Evolutionary conservation across 108 stramenopile genomes (phyloP).

Genomic region (Pseudonitzschia multiseries): DNA sequence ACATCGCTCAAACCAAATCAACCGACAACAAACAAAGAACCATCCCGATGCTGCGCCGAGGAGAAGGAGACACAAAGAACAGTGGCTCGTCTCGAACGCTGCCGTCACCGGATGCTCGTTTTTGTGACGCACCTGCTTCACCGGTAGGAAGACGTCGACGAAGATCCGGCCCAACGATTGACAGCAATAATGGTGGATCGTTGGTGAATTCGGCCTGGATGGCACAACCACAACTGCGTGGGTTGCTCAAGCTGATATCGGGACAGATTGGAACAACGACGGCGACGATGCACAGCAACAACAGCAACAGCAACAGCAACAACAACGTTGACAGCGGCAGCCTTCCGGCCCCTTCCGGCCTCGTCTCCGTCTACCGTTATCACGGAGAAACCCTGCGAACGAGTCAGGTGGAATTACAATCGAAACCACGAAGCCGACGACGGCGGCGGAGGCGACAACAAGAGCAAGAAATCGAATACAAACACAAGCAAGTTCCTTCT

Average conservation of each 20-base stretch:
- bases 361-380: background rate
- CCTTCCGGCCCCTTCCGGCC: background rate
- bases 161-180: background rate
- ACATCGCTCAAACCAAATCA: too few species aligned
- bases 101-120: too few species aligned
- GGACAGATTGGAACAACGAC: background rate
- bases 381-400: background rate
- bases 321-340: too few species aligned
- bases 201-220: background rate
- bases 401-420: background rate
- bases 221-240: background rate
- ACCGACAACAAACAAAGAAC: too few species aligned
- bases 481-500: background rate
- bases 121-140: too few species aligned
- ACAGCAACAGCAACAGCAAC: background rate
- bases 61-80: background rate
- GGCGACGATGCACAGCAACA: background rate
- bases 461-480: background rate
- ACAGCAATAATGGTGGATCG: background rate
- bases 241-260: slow-evolving; percentile 3
- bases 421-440: background rate
- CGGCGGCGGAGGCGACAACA: background rate
- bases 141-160: background rate
- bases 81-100: background rate
- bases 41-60: background rate